These are phyloP conservation scores for Eucalyptus sp. DNA, from an alignment of 345 rosid genomes.

Conservation along the genomic window DNA sequence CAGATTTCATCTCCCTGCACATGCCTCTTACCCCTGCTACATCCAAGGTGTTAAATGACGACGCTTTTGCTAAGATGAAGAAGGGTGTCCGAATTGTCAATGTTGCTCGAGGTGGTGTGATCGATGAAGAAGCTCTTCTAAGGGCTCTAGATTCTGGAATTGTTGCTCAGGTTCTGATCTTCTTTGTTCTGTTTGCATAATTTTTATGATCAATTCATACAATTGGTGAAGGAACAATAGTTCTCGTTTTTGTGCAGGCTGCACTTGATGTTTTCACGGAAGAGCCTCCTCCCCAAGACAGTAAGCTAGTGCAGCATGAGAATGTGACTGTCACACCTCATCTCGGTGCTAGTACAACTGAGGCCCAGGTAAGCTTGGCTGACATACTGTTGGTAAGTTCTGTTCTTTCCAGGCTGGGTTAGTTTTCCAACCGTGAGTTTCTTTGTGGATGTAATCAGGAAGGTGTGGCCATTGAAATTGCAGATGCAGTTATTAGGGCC, in stretches of 20 bases:
- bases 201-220: neutral
- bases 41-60: constrained; percentile 21
- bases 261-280: constrained; percentile 26
- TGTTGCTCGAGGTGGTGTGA: constrained; percentile 34
- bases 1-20: constrained; percentile 31
- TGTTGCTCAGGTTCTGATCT: constrained; percentile 16
- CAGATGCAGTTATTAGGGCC: constrained; percentile 24
- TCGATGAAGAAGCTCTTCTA: constrained; percentile 28
- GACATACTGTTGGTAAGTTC: neutral
- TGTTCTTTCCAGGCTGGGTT: neutral
- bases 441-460: constrained; percentile 5
- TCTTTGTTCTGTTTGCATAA: neutral
- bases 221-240: neutral
- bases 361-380: constrained; percentile 13
- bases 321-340: constrained; percentile 27
- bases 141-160: constrained; percentile 27
- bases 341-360: constrained; percentile 30
- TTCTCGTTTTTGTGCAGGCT: constrained; percentile 7
- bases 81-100: constrained; percentile 26
- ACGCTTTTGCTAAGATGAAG: constrained; percentile 26
- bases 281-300: constrained; percentile 25
- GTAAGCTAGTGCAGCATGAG: constrained; percentile 17
- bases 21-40: constrained; percentile 34
- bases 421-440: neutral
- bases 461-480: constrained; percentile 32